phyloP scores from a whole-genome alignment of 371 early-diverging fungal species.

The Mucor saturninus region DNA sequence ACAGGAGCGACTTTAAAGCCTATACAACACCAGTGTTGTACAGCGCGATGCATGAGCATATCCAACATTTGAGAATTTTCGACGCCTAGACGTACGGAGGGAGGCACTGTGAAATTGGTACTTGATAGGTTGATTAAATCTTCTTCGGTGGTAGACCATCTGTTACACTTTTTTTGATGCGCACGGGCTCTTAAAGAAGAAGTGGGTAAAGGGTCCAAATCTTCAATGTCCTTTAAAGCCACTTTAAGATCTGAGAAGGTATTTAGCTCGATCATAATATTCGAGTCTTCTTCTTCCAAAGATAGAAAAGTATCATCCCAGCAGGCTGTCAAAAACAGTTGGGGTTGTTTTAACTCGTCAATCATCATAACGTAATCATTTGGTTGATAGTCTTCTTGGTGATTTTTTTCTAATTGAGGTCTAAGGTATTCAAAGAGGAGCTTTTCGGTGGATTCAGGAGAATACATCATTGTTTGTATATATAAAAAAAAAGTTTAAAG shows the following conservation, averaged over 20 bases:
- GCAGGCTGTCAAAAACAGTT: not conserved
- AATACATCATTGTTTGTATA: not conserved
- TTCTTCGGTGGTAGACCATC: constrained; percentile 21
- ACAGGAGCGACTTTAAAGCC: constrained; percentile 36
- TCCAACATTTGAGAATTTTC: constrained; percentile 28
- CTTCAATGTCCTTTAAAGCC: constrained; percentile 21
- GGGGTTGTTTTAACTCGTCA: not conserved
- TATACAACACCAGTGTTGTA: constrained; percentile 38
- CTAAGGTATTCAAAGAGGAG: constrained; percentile 19
- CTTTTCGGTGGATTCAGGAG: constrained; percentile 19
- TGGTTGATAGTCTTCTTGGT: not conserved
- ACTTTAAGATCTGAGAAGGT: constrained; percentile 23
- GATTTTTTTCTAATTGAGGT: constrained; percentile 8
- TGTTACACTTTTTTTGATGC: not conserved
- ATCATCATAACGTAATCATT: not conserved
- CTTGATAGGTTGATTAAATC: constrained; percentile 5
- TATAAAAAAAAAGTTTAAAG: not conserved
- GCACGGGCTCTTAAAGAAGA: constrained; percentile 1
- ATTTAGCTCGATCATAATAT: constrained; percentile 16
- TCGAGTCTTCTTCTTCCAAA: constrained; percentile 12
- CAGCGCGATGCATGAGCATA: constrained; percentile 27
- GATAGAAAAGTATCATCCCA: constrained; percentile 18
- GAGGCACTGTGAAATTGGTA: constrained; percentile 12
- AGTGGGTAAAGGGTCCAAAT: constrained; percentile 2
- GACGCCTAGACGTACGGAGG: constrained; percentile 16